Evolutionary conservation across 176 grass and related monocot species (phyloP), one percentile per base, ranked within the genome.

Genomic region (Paspalum vaginatum): DNA sequence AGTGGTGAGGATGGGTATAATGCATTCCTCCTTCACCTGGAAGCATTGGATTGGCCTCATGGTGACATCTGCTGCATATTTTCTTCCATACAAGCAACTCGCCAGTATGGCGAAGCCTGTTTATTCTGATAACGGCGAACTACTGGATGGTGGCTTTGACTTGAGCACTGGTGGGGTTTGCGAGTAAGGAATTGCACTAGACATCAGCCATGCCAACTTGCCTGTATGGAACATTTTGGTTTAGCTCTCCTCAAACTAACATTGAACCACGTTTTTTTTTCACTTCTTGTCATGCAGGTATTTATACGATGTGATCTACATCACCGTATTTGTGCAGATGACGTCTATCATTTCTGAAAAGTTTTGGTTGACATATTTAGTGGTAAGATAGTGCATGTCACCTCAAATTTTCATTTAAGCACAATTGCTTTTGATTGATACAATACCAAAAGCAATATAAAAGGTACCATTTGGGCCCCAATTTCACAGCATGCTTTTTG

Each of bases 301-400:
- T 89, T 74, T 99, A 70, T 87, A 95, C 84, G 92, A 99, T 82
- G 88, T 99, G 75, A 95, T 99, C 78, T 94, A 92, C 80, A 94
- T 98, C 83, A 98, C 89, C 43, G 76, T 78, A 5, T 99, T 99
- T 87, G 96, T 99, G 62, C 92, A 95, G 55, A 74, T 95, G 65
- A 85, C 70, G 63, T 95, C 96, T 57, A 93, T 99, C 72, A 84
- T 95, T 84, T 95, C 92, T 82, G 96, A 59, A 76, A 99, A 99
- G 64, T 91, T 99, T 88, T 99, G 96, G 96, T 99, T 88, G 96
- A 95, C 90, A 51, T 99, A 93, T 80, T 52, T 93, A 65, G 92
- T 95, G 90, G 96, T 99, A 91, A 81, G 88, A 85, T 74, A 70
- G 2, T 9, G 12, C 17, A 44, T 3, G 41, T 15, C 22, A 11